Evolutionary conservation across 805 yeast species (phyloP), one percentile per base, ranked within the genome.

Genomic region (Tetrapisispora phaffii): DNA sequence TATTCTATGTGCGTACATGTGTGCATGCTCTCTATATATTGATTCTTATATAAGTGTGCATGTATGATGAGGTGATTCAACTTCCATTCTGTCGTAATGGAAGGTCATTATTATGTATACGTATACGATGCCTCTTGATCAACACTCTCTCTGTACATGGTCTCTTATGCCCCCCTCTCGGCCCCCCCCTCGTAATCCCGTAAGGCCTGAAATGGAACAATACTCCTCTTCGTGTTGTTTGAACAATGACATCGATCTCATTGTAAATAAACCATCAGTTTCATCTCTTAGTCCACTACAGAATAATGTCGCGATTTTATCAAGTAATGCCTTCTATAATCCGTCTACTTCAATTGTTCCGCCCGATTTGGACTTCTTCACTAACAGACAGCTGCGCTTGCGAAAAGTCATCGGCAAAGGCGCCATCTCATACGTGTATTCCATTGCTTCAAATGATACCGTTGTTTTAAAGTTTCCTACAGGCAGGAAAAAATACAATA

Each of bases 381-480:
- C 2, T 10, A 23, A 40, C 19, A 17, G 16, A 6, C 4, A 40
- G 4, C 24, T 32, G 19, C 4, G n/a, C 8, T 22, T 40, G 20
- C 12, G 23, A 8, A 24, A 33, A 12, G 21, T 45, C 1, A 26
- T 51, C 3, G 55, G 55, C 7, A 48, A 41, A 8, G 57, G 57
- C 7, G 32, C 54, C 2, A 44, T 48, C 23, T 44, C 52, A 15
- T 47, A 47, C n/a, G 50, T 53, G 7, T 49, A 47, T 43, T 42
- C 39, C 16, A 19, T 50, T 7, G 21, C 26, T 12, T 22, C 21
- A 8, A 6, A 15, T 22, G 6, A 35, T 28, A 16, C n/a, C 4
- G 16, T 44, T 16, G 55, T 47, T 15, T 17, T 54, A 6, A 54
- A 54, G 41, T 51, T 50, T 24, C 53, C 58, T 7, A 44, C 39